A percentile compares a stretch with the other conserved stretches of the same genome.
These are phyloP conservation scores for Selaginella moellendorffii DNA, from an alignment of 75 land plant genomes.

Conservation along the genomic window DNA sequence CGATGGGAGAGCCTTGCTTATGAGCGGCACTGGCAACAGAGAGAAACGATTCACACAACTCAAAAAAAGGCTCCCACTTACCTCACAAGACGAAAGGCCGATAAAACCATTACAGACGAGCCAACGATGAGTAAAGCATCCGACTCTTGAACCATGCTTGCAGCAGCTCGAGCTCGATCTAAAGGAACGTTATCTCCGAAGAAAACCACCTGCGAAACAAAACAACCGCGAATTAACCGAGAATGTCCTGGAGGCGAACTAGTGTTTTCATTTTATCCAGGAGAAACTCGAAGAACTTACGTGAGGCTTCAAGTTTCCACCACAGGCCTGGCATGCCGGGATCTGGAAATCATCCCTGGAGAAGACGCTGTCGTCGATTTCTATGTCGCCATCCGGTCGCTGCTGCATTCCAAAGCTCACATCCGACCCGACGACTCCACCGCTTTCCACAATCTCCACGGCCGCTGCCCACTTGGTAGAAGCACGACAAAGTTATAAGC, in stretches of 20 bases:
- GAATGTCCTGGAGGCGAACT: background rate
- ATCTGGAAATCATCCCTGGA: conserved; percentile 50
- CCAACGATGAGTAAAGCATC: conserved; percentile 91
- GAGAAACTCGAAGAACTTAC: conserved; percentile 23
- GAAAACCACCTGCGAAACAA: conserved; percentile 61
- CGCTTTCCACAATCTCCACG: conserved; percentile 55
- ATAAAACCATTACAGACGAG: conserved; percentile 85
- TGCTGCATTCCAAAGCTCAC: conserved; percentile 89
- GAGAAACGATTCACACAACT: background rate
- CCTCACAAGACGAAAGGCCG: conserved; percentile 86
- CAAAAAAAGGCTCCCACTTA: conserved; percentile 17
- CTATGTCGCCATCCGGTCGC: conserved; percentile 96
- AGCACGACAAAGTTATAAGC: background rate
- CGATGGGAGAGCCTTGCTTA: background rate
- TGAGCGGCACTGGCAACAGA: background rate
- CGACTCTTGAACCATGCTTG: conserved; percentile 49
- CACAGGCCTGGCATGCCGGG: conserved; percentile 62
- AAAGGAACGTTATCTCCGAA: conserved; percentile 93
- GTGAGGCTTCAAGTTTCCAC: conserved; percentile 80
- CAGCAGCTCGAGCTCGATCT: conserved; percentile 55
- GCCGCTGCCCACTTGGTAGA: conserved; percentile 81
- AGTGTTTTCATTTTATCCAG: background rate
- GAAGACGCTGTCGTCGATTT: conserved; percentile 84
- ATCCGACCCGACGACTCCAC: conserved; percentile 42
- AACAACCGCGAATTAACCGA: no score